Conservation (phyloP, 331 rosid genomes). For the Saraca asoca region DNA sequence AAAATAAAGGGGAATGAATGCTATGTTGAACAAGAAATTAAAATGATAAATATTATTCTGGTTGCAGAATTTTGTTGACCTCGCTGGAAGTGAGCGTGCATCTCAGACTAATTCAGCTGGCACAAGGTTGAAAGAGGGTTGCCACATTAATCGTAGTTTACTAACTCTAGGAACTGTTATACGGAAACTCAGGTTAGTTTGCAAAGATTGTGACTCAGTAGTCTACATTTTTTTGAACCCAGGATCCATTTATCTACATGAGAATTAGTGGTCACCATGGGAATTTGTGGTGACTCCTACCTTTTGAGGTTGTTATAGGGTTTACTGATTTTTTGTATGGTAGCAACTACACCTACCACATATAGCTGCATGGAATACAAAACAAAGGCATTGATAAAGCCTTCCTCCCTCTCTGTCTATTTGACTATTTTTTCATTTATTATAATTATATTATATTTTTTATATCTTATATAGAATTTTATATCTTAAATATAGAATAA, state of each 20-base stretch:
- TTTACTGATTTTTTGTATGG: slow-evolving; percentile 4
- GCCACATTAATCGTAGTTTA: slow-evolving; percentile 98
- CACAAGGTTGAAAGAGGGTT: slow-evolving; percentile 93
- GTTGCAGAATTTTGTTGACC: slow-evolving; percentile 88
- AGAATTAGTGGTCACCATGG: no score
- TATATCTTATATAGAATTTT: no score
- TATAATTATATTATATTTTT: no score
- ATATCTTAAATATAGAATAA: no score
- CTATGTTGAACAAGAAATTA: slow-evolving; percentile 16
- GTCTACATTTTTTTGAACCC: neutral
- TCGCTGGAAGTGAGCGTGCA: slow-evolving; percentile 98
- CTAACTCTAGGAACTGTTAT: slow-evolving; percentile 95
- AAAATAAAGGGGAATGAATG: neutral
- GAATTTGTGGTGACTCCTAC: no score
- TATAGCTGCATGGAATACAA: neutral
- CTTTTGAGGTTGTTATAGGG: neutral
- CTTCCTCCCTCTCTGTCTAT: neutral
- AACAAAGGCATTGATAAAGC: slow-evolving; percentile 2
- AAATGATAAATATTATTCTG: slow-evolving; percentile 21
- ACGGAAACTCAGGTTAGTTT: slow-evolving; percentile 92
- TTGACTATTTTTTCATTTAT: no score
- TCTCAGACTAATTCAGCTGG: slow-evolving; percentile 96
- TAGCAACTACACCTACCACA: neutral
- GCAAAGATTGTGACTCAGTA: neutral
- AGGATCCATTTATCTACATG: neutral